These are phyloP conservation scores for Ceratobasidium sp. DNA, from an alignment of 1,284 basidiomycete genomes.

Conservation along the genomic window DNA sequence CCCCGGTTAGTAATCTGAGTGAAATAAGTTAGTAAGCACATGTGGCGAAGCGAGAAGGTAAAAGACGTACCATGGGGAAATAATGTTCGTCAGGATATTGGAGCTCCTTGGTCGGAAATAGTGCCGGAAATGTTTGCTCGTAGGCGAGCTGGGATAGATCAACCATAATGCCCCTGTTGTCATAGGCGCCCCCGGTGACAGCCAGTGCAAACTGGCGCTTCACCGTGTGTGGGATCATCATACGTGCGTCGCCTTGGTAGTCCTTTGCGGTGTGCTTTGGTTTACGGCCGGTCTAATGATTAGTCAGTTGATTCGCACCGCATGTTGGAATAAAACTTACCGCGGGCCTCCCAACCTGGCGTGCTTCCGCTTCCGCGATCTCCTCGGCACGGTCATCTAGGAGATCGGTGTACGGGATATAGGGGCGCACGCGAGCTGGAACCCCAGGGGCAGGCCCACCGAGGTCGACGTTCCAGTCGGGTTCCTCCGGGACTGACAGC, in stretches of 20 bases:
- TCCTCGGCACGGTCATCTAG: background rate
- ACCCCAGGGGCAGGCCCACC: background rate
- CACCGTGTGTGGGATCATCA: conserved; percentile 1
- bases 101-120: background rate
- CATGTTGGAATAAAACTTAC: background rate
- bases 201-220: background rate
- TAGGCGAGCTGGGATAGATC: background rate
- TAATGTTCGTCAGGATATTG: background rate
- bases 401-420: conserved; percentile 1
- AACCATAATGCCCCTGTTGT: background rate
- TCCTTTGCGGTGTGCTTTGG: background rate
- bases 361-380: conserved; percentile 1
- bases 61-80: background rate
- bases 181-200: background rate
- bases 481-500: background rate
- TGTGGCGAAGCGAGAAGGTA: background rate
- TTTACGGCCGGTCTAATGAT: conserved; percentile 1
- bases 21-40: background rate
- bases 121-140: background rate
- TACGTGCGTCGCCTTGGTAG: conserved; percentile 7
- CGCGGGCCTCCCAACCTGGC: background rate
- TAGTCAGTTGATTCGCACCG: background rate
- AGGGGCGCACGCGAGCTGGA: background rate
- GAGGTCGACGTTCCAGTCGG: background rate
- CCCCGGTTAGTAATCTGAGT: conserved; percentile 4